Evolutionary conservation across 2,329 filamentous ascomycete species (phyloP).

Genomic region (Fusarium praegraminearum): DNA sequence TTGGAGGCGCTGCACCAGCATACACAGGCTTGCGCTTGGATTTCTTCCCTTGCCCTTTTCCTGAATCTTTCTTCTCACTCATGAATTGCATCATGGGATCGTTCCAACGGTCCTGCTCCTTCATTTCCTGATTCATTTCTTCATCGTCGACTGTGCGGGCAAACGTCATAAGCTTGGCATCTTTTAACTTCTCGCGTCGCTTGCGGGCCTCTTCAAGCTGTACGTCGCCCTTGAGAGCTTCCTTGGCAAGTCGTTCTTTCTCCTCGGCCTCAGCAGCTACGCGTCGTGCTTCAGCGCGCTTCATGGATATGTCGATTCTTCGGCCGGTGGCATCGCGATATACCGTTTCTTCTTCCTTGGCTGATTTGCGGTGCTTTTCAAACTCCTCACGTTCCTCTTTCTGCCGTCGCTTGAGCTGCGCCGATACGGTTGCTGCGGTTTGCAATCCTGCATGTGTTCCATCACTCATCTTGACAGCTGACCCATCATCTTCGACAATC

Average conservation of each 20-base stretch:
- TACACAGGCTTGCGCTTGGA: constrained; percentile 74
- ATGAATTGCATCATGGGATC: constrained; percentile 91
- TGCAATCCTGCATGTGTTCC: constrained; percentile 91
- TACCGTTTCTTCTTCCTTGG: constrained; percentile 80
- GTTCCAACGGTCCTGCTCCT: constrained; percentile 84
- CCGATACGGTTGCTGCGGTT: constrained; percentile 80
- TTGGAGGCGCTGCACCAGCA: constrained; percentile 83
- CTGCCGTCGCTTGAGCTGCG: constrained; percentile 74
- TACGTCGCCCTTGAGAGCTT: constrained; percentile 85
- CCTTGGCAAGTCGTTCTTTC: constrained; percentile 74
- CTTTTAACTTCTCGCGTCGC: constrained; percentile 75
- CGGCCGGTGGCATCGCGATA: constrained; percentile 95
- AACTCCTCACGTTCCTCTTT: constrained; percentile 70
- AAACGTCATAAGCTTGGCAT: constrained; percentile 85
- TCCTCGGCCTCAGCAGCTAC: constrained; percentile 75
- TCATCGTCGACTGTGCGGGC: constrained; percentile 86
- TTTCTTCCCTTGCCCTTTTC: constrained; percentile 47
- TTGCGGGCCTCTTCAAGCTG: constrained; percentile 77
- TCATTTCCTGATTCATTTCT: constrained; percentile 86
- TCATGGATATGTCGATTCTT: constrained; percentile 94
- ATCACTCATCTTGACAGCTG: constrained; percentile 80
- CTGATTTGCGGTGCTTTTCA: constrained; percentile 57
- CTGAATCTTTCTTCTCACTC: constrained; percentile 58
- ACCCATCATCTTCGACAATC: constrained; percentile 58
- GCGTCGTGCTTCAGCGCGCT: constrained; percentile 84